phyloP scores from a whole-genome alignment of 1,139 yeast genomes.

The Suhomyces anneliseae region DNA sequence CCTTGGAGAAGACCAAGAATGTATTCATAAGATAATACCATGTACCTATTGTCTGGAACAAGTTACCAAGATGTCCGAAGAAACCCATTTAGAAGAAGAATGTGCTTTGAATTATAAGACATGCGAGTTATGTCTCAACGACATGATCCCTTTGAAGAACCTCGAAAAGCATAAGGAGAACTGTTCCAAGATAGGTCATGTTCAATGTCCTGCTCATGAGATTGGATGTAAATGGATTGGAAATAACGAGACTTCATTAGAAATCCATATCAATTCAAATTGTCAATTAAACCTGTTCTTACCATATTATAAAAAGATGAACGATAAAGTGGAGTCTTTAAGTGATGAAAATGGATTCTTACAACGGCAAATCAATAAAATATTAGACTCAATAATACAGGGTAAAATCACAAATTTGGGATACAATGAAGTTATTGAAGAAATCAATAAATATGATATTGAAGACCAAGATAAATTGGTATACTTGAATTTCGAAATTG shows the following conservation, averaged over 20 bases:
- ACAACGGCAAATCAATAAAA: slow-evolving; percentile 46
- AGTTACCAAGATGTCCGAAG: slow-evolving; percentile 32
- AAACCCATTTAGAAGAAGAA: slow-evolving; percentile 36
- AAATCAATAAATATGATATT: slow-evolving; percentile 33
- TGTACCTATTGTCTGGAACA: slow-evolving; percentile 42
- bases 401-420: slow-evolving; percentile 56
- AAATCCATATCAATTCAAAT: slow-evolving; percentile 34
- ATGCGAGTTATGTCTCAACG: slow-evolving; percentile 43
- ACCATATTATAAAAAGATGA: slow-evolving; percentile 28
- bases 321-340: slow-evolving; percentile 11
- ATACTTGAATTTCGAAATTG: slow-evolving; percentile 39
- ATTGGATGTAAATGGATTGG: slow-evolving; percentile 48
- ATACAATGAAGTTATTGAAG: slow-evolving; percentile 48
- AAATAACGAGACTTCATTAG: slow-evolving; percentile 38
- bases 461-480: slow-evolving; percentile 35
- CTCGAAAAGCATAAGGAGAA: slow-evolving; percentile 36
- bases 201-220: slow-evolving; percentile 40
- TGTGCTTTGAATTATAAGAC: slow-evolving; percentile 43
- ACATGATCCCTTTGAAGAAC: slow-evolving; percentile 38
- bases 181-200: slow-evolving; percentile 34
- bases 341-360: slow-evolving; percentile 26
- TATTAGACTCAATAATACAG: slow-evolving; percentile 49
- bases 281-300: slow-evolving; percentile 37
- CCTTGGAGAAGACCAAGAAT: slow-evolving; percentile 18
- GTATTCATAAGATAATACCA: slow-evolving; percentile 36